Base-by-base conservation (phyloP, 1,139 yeast genomes). In the Zygosaccharomyces pseudobailii region DNA sequence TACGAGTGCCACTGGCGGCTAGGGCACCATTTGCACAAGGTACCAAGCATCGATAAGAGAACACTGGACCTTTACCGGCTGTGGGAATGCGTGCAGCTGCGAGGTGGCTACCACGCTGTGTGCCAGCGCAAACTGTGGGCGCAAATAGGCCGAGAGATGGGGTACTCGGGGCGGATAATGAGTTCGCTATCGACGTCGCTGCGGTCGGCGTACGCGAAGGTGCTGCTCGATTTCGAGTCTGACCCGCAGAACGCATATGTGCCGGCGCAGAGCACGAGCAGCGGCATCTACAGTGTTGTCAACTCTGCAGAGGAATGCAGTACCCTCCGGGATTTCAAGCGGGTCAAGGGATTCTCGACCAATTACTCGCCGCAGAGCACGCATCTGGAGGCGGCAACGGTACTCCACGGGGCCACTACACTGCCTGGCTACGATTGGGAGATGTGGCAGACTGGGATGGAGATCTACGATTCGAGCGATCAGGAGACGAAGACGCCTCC, bases 131-230 rank as follows among this genome's bases (percentile, higher is more conserved):
- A 79, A 52, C 63, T 76, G 36, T 82, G 87, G 86, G 81, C 82
- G 0, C 80, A 76, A 57, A 74, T 82, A 20, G 92, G 92, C 10
- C 71, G 89, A 45, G 95, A 85, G 55, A 69, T 87, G 45, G 95
- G 95, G 0, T 84, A 82, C 61, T 75, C 79, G 30, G 88, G 86
- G 3, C 75, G 80, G 54, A 78, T 80, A 40, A 79, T 82, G 78
- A 82, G 87, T 23, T 82, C 89, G 21, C 67, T 84, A 45, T 81
- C 89, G 19, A 79, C 88, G 6, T 77, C 88, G 0, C 68, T 87
- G 49, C 80, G 84, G 59, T 68, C 79, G 1, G 78, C 86, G 0
- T 81, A 80, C 53, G 70, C 71, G 37, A 67, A 69, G 47, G 61
- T 71, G 9, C 52, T 68, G 27, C 47, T 54, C 34, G 66, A 63